phyloP scores from a whole-genome alignment of 768 basidiomycete species.

The Phlegmacium glaucopus region DNA sequence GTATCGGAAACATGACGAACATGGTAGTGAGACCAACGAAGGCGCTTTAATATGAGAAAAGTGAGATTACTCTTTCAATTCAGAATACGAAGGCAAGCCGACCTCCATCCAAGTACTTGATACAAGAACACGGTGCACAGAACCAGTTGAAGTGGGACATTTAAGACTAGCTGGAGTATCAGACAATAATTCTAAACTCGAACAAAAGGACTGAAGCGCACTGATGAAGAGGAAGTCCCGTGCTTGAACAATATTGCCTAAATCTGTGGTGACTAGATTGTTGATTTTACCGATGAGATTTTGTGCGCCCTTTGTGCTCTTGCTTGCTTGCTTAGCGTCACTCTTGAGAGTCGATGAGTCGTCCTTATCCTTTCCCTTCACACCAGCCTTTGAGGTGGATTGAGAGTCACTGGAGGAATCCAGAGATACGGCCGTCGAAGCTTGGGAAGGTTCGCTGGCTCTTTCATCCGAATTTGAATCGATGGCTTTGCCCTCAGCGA shows the following conservation, averaged over 20 bases:
- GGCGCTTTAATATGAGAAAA: conserved; percentile 30
- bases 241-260: conserved; percentile 32
- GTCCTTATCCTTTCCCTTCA: no score
- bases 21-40: conserved; percentile 56
- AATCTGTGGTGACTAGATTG: no score
- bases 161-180: conserved; percentile 20
- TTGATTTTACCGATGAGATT: conserved; percentile 75
- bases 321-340: not conserved
- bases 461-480: no score
- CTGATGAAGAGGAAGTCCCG: conserved; percentile 31
- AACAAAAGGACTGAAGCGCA: conserved; percentile 4
- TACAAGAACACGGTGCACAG: conserved; percentile 43
- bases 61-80: no score
- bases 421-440: not conserved
- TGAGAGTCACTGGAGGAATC: not conserved
- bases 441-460: not conserved
- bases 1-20: conserved; percentile 52
- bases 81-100: conserved; percentile 1
- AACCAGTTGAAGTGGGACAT: conserved; percentile 39
- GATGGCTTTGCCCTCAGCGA: no score
- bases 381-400: no score
- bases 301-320: conserved; percentile 24
- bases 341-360: no score
- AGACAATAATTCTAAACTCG: not conserved
- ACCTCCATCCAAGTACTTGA: conserved; percentile 44